phyloP scores from a whole-genome alignment of 805 yeast genomes.

The Wickerhamiella alocasiicola region DNA sequence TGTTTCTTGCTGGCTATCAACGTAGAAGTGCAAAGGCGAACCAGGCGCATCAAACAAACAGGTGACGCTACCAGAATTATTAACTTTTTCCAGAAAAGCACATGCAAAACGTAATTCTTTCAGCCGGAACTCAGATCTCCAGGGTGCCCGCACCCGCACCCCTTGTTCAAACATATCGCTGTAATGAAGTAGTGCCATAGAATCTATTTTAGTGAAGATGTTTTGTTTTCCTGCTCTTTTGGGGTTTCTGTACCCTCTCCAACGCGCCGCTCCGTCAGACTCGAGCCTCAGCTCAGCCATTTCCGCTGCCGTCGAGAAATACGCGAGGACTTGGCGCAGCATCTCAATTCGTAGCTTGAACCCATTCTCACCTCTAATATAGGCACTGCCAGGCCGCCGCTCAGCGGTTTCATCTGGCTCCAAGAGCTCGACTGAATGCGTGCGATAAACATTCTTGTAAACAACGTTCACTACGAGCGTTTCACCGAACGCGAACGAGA shows the following conservation, averaged over 20 bases:
- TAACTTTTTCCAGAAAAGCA: slow-evolving; percentile 12
- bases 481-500: neutral
- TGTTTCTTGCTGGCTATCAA: neutral
- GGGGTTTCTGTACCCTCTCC: slow-evolving; percentile 13
- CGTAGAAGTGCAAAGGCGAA: neutral
- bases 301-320: slow-evolving; percentile 16
- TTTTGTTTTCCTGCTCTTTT: slow-evolving; percentile 7
- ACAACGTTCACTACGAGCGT: neutral
- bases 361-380: neutral
- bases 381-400: neutral
- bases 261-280: slow-evolving; percentile 10
- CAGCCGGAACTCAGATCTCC: slow-evolving; percentile 17
- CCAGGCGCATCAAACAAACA: slow-evolving; percentile 6
- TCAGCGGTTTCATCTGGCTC: neutral
- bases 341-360: neutral
- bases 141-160: slow-evolving; percentile 15
- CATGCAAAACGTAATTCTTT: slow-evolving; percentile 18
- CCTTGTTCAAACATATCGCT: slow-evolving; percentile 15
- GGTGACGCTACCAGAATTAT: slow-evolving; percentile 8
- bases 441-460: neutral
- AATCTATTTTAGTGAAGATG: slow-evolving; percentile 10
- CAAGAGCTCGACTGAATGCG: slow-evolving; percentile 5
- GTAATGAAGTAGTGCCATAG: slow-evolving; percentile 16
- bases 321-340: slow-evolving; percentile 6
- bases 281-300: slow-evolving; percentile 16